These are phyloP conservation scores for Magnusiomyces starmeri DNA, from an alignment of 1,139 yeast genomes.

Conservation along the genomic window DNA sequence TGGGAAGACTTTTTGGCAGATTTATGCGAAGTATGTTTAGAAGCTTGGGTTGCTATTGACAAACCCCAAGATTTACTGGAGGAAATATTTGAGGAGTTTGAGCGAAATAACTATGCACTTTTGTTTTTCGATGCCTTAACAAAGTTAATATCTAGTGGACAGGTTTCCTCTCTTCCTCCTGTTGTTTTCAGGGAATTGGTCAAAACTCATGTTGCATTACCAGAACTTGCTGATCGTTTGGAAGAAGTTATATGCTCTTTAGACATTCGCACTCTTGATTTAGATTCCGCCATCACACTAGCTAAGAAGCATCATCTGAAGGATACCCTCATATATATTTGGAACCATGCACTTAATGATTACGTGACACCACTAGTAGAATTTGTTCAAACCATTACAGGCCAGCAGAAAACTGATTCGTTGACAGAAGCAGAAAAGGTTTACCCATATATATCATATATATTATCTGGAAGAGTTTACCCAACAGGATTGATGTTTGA, in stretches of 20 bases:
- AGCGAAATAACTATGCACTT: conserved; percentile 28
- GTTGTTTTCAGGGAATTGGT: conserved; percentile 53
- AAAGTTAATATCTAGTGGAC: conserved; percentile 42
- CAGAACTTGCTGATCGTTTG: conserved; percentile 41
- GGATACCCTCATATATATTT: conserved; percentile 59
- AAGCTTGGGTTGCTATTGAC: conserved; percentile 37
- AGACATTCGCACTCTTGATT: conserved; percentile 59
- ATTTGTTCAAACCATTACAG: conserved; percentile 39
- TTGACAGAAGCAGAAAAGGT: conserved; percentile 35
- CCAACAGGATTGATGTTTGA: conserved; percentile 48
- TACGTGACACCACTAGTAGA: conserved; percentile 60
- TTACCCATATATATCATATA: conserved; percentile 56
- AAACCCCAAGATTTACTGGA: conserved; percentile 43
- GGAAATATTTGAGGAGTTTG: conserved; percentile 44
- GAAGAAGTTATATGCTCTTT: conserved; percentile 62
- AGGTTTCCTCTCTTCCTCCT: conserved; percentile 52
- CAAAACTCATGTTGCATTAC: conserved; percentile 38
- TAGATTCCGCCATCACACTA: conserved; percentile 58
- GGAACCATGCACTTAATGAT: conserved; percentile 60
- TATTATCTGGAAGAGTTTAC: conserved; percentile 70
- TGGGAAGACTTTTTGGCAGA: conserved; percentile 18
- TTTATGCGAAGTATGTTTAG: conserved; percentile 37
- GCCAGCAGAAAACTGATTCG: conserved; percentile 16
- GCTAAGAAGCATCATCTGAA: conserved; percentile 49
- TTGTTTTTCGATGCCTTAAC: conserved; percentile 48